These are phyloP conservation scores for Pestalotiopsis fici DNA, from an alignment of 2,329 filamentous ascomycete genomes.

Conservation along the genomic window DNA sequence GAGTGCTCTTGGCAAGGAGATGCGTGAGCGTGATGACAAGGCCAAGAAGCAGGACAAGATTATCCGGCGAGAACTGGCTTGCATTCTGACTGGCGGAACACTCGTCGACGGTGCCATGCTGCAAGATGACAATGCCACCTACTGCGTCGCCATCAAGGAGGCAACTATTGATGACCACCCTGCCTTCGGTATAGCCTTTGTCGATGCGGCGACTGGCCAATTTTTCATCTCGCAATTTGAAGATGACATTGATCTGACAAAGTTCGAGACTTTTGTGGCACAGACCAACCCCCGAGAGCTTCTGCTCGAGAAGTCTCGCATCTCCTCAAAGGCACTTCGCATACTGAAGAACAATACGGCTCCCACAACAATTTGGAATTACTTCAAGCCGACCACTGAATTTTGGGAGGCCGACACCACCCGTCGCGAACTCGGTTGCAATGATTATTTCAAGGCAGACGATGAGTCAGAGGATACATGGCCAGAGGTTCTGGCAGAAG, in stretches of 20 bases:
- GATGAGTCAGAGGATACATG: constrained; percentile 61
- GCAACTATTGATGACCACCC: constrained; percentile 72
- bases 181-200: constrained; percentile 88
- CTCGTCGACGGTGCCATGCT: constrained; percentile 96
- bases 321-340: constrained; percentile 86
- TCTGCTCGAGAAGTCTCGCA: constrained; percentile 80
- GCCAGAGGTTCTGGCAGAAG: constrained; percentile 74
- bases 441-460: constrained; percentile 73
- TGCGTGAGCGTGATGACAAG: constrained; percentile 87
- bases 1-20: constrained; percentile 92
- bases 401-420: constrained; percentile 89
- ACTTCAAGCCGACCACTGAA: constrained; percentile 81
- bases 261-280: constrained; percentile 95
- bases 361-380: constrained; percentile 93
- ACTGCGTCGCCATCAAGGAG: constrained; percentile 93
- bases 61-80: constrained; percentile 86
- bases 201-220: constrained; percentile 93
- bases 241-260: constrained; percentile 91
- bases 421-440: constrained; percentile 76
- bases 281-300: constrained; percentile 89
- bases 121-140: constrained; percentile 96
- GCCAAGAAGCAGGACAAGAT: constrained; percentile 83
- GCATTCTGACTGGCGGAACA: constrained; percentile 88
- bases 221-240: constrained; percentile 92
- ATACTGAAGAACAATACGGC: constrained; percentile 96